A percentile compares a stretch with the other conserved stretches of the same genome.
Conservation (phyloP, 352 stramenopile species). For the Globisporangium camurandrum region DNA sequence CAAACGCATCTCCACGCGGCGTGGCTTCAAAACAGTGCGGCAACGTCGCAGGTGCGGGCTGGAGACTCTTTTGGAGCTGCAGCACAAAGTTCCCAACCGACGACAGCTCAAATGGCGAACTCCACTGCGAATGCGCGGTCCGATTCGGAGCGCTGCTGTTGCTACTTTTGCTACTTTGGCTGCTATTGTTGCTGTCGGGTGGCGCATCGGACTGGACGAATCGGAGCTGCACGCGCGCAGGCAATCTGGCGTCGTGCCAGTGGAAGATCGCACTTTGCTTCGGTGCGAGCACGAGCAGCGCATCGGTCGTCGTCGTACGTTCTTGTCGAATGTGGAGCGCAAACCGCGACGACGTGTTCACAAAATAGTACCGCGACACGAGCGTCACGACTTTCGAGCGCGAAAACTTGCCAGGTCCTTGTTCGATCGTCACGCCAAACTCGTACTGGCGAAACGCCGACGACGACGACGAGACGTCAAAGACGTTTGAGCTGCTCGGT, state of each 20-base stretch:
- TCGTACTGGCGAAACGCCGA: slow-evolving; percentile 68
- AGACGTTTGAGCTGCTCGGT: not conserved
- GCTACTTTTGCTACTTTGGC: slow-evolving; percentile 7
- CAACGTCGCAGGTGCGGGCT: slow-evolving; percentile 28
- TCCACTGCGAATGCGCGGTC: slow-evolving; percentile 55
- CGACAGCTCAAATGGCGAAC: slow-evolving; percentile 66
- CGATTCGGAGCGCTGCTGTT: too few species aligned
- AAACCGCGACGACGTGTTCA: slow-evolving; percentile 64
- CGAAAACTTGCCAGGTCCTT: slow-evolving; percentile 68
- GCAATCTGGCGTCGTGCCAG: slow-evolving; percentile 60
- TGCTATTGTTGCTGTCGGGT: too few species aligned
- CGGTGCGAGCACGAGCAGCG: slow-evolving; percentile 34
- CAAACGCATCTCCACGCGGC: slow-evolving; percentile 2
- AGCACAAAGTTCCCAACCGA: slow-evolving; percentile 78
- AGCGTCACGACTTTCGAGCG: slow-evolving; percentile 73
- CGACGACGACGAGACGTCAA: slow-evolving; percentile 10
- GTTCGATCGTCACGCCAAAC: slow-evolving; percentile 82
- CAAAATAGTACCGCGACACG: slow-evolving; percentile 73
- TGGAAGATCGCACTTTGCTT: slow-evolving; percentile 72
- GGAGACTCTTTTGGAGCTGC: slow-evolving; percentile 54
- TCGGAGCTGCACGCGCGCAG: slow-evolving; percentile 59
- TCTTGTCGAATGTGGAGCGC: slow-evolving; percentile 67
- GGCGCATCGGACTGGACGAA: slow-evolving; percentile 27
- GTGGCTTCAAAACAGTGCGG: slow-evolving; percentile 35
- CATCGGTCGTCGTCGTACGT: slow-evolving; percentile 16